Evolutionary conservation across 768 basidiomycete species (phyloP), one percentile per base, ranked within the genome.

Genomic region (Leccinum rimulosum): DNA sequence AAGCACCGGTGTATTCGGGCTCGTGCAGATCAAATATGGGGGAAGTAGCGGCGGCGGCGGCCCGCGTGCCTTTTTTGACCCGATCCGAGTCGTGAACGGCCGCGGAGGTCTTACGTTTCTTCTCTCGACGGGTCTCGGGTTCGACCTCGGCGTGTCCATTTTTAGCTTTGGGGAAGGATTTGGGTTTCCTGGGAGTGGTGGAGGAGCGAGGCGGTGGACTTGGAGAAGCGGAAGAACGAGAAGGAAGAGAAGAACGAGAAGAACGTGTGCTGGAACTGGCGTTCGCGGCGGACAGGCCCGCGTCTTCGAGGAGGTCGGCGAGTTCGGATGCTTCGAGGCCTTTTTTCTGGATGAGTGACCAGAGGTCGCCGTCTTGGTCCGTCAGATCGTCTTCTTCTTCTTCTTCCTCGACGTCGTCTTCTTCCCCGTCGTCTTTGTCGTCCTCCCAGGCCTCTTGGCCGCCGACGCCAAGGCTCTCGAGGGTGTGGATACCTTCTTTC

Each of bases 401-500:
- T 51, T 68, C 22, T 17, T 40, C 38, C 38, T 40, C 38, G 17
- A 17, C 38, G 1, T 17, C 75, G 31, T 12, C 33, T 35, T 35
- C 33, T 14, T 35, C 33, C 33, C 33, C 33, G 33, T 66, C 69
- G 28, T 73, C 80, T 4, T 76, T 73, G 6, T 78, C 79, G 2
- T 79, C 77, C 3, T 79, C 79, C 48, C 74, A 74, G 38, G 77
- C 79, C 17, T 82, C 80, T 45, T 80, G 76, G 11, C 80, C 80
- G 11, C 80, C 80, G 60, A 96, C 87, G 70, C 90, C 89, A n/a
- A 96, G 81, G 51, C 87, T 88, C 74, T 97, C 95, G 52, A 98
- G 81, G 12, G 85, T 90, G 28, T 82, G 73, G 17, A 98, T 79
- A 1, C 87, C 85, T 70, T 93, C 86, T 73, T 96, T 96, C 50